Conservation (phyloP, 2,329 filamentous ascomycete genomes). For the Cladobotryum protrusum region DNA sequence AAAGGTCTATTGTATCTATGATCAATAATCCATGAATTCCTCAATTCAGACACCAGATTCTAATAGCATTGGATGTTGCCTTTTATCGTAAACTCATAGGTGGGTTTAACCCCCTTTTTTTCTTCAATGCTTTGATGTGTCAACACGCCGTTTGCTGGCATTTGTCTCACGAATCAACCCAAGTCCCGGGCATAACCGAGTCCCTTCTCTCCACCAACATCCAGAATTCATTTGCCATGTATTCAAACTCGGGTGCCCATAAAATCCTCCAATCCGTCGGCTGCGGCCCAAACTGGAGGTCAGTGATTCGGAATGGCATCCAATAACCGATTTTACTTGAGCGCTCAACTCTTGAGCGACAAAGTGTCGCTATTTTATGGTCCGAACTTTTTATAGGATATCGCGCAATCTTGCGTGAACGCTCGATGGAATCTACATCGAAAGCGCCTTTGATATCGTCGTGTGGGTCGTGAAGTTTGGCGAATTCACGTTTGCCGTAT, state of each 20-base stretch:
- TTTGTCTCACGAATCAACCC: constrained; percentile 16
- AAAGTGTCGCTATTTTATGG: not conserved
- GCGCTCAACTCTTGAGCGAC: not conserved
- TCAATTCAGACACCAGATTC: too few species aligned
- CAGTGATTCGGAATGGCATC: constrained; percentile 19
- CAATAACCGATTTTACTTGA: constrained; percentile 10
- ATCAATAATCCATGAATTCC: too few species aligned
- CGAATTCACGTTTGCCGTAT: constrained; percentile 18
- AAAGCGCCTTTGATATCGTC: constrained; percentile 11
- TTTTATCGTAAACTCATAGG: too few species aligned
- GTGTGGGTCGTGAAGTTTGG: not conserved
- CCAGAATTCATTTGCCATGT: constrained; percentile 23
- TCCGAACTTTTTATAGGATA: not conserved
- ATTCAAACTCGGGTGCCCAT: constrained; percentile 23
- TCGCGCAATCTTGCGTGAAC: constrained; percentile 7
- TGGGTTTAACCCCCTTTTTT: too few species aligned
- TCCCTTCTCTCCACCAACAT: constrained; percentile 11
- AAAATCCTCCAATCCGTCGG: constrained; percentile 17
- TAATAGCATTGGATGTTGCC: too few species aligned
- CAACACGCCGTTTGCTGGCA: too few species aligned
- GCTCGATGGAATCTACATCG: constrained; percentile 14
- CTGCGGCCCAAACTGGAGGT: constrained; percentile 12
- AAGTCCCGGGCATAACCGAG: constrained; percentile 19
- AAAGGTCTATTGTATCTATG: too few species aligned
- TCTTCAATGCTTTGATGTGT: too few species aligned